These are phyloP conservation scores for Pleurotus cornucopiae DNA, from an alignment of 768 basidiomycete species.

Conservation along the genomic window DNA sequence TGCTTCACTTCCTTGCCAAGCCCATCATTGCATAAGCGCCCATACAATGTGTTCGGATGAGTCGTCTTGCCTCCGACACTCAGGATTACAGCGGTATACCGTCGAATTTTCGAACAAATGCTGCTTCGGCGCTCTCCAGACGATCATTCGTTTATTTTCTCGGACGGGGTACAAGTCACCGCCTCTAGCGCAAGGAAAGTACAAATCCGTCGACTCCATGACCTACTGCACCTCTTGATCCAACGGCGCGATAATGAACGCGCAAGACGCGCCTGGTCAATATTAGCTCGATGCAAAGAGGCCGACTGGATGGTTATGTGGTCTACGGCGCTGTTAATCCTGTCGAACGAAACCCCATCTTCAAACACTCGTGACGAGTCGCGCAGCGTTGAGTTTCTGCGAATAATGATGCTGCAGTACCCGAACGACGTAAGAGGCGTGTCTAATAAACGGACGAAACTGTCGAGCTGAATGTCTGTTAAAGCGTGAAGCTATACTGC, in stretches of 20 bases:
- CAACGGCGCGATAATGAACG: constrained; percentile 60
- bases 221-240: constrained; percentile 67
- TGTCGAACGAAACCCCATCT: constrained; percentile 29
- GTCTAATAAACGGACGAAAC: neutral
- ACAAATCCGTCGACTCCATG: constrained; percentile 71
- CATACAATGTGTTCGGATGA: too few relatives aligned
- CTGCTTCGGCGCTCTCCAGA: constrained; percentile 21
- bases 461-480: constrained; percentile 4
- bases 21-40: too few relatives aligned
- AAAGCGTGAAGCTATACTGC: constrained; percentile 72
- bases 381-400: constrained; percentile 52
- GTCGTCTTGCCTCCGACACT: too few relatives aligned
- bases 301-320: constrained; percentile 71
- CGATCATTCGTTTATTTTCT: constrained; percentile 58
- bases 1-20: too few relatives aligned
- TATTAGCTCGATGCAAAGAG: constrained; percentile 76
- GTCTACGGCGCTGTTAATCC: constrained; percentile 59
- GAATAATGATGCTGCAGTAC: constrained; percentile 66
- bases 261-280: constrained; percentile 69
- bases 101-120: neutral
- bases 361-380: constrained; percentile 13
- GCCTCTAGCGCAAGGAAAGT: constrained; percentile 57
- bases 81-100: too few relatives aligned
- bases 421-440: constrained; percentile 53
- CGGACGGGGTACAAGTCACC: constrained; percentile 41